A percentile compares a stretch with the other conserved stretches of the same genome.
These are phyloP conservation scores for Melastoma candidum DNA, from an alignment of 441 rosid species.

Conservation along the genomic window DNA sequence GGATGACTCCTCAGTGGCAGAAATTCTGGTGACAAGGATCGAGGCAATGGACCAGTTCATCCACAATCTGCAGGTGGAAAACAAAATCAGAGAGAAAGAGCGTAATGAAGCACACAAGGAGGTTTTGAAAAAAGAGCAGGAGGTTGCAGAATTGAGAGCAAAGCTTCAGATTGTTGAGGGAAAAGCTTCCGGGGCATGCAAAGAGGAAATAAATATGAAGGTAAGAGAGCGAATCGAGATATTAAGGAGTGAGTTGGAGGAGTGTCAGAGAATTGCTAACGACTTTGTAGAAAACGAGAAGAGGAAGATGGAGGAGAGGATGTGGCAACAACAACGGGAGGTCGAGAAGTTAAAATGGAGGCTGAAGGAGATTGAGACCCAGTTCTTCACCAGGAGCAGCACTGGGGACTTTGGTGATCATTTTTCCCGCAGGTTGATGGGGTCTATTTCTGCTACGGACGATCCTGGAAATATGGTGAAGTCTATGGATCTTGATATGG, in stretches of 20 bases:
- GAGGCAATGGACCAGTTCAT: slow-evolving; percentile 93
- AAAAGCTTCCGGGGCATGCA: slow-evolving; percentile 43
- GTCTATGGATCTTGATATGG: slow-evolving; percentile 93
- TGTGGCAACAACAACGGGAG: slow-evolving; percentile 83
- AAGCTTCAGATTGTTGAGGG: slow-evolving; percentile 31
- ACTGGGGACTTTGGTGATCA: slow-evolving; percentile 21
- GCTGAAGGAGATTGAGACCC: slow-evolving; percentile 66
- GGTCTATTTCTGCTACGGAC: slow-evolving; percentile 47
- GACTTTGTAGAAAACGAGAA: slow-evolving; percentile 80
- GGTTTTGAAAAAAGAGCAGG: slow-evolving; percentile 76
- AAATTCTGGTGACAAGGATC: slow-evolving; percentile 56
- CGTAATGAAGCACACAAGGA: slow-evolving; percentile 58
- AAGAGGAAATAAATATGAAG: slow-evolving; percentile 66
- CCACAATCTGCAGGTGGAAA: slow-evolving; percentile 76
- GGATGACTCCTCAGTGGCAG: slow-evolving; percentile 55
- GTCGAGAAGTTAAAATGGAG: slow-evolving; percentile 70
- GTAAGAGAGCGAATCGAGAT: slow-evolving; percentile 50
- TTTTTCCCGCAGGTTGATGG: slow-evolving; percentile 61
- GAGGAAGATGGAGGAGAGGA: slow-evolving; percentile 89
- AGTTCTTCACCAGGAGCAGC: slow-evolving; percentile 33
- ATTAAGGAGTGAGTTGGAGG: slow-evolving; percentile 52
- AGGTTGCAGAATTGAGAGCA: slow-evolving; percentile 54
- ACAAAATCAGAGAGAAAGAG: slow-evolving; percentile 70
- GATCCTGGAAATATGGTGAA: slow-evolving; percentile 79
- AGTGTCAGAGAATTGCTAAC: slow-evolving; percentile 75